phyloP scores from a whole-genome alignment of 306 rosid species.

The Prunus kanzakura region DNA sequence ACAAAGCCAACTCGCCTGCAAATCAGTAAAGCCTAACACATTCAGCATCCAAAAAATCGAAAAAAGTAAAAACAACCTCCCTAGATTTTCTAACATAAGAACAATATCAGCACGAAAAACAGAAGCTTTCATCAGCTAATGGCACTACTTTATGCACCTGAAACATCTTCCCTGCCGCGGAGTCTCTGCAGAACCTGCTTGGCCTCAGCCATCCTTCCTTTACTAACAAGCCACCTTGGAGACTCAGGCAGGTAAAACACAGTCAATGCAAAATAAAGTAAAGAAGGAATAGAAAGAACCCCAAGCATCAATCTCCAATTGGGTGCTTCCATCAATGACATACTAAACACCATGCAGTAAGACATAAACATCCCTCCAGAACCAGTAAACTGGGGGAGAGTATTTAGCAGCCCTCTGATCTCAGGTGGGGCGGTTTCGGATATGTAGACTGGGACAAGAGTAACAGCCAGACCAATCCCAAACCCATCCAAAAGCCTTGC shows the following conservation, averaged over 20 bases:
- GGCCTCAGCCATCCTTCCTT: slow-evolving; percentile 38
- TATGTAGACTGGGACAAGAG: slow-evolving; percentile 43
- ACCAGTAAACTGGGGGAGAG: slow-evolving; percentile 42
- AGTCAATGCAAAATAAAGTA: slow-evolving; percentile 26
- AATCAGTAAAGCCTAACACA: background rate
- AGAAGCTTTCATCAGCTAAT: background rate
- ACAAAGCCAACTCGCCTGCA: slow-evolving; percentile 42
- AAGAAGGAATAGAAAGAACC: slow-evolving; percentile 36
- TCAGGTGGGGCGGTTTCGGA: slow-evolving; percentile 43
- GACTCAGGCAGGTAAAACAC: slow-evolving; percentile 39
- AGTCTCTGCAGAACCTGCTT: slow-evolving; percentile 34
- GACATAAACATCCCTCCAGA: slow-evolving; percentile 41
- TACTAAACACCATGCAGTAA: slow-evolving; percentile 42
- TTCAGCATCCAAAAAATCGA: background rate
- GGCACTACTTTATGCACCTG: slow-evolving; percentile 14
- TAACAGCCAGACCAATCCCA: slow-evolving; percentile 45
- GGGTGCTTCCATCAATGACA: slow-evolving; percentile 34
- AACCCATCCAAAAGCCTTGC: slow-evolving; percentile 43
- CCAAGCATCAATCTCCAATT: slow-evolving; percentile 49
- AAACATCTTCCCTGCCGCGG: slow-evolving; percentile 40
- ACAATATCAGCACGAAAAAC: background rate
- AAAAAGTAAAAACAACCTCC: background rate
- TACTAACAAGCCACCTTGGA: slow-evolving; percentile 46
- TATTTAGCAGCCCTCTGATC: slow-evolving; percentile 36
- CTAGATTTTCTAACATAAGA: background rate